A percentile compares a stretch with the other conserved stretches of the same genome.
phyloP scores from a whole-genome alignment of 2,329 filamentous ascomycete species.

The Coniella lustricola region DNA sequence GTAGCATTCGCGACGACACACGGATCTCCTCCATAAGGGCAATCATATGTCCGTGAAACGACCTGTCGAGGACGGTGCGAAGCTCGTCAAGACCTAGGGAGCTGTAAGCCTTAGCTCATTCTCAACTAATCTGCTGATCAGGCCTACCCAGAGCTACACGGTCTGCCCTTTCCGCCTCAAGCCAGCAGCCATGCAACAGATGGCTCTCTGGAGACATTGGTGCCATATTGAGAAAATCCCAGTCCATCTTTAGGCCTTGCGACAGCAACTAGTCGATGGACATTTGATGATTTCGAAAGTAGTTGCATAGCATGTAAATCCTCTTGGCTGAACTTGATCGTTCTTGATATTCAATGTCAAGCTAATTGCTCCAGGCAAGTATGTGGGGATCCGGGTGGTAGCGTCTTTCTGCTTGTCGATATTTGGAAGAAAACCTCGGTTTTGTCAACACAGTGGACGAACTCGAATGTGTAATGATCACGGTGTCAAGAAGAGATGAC shows the following conservation, averaged over 20 bases:
- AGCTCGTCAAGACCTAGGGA: slow-evolving; percentile 40
- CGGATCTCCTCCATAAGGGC: slow-evolving; percentile 42
- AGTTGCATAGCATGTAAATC: no score
- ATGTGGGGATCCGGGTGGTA: neutral
- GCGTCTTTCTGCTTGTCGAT: no score
- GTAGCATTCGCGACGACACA: slow-evolving; percentile 37
- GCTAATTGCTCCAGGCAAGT: neutral
- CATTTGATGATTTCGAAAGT: neutral
- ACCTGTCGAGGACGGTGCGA: slow-evolving; percentile 35
- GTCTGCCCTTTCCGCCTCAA: slow-evolving; percentile 47
- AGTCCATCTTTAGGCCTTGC: slow-evolving; percentile 3
- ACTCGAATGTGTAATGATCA: no score
- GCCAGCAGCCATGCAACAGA: slow-evolving; percentile 45
- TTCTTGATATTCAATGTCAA: slow-evolving; percentile 1
- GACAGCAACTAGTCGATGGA: neutral
- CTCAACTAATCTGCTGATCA: no score
- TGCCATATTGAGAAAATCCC: slow-evolving; percentile 6
- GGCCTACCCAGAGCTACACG: slow-evolving; percentile 28
- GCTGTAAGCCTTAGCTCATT: neutral
- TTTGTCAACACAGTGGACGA: neutral
- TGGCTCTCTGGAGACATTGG: slow-evolving; percentile 19
- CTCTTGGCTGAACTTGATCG: no score
- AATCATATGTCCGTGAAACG: slow-evolving; percentile 39
- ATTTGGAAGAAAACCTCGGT: neutral
- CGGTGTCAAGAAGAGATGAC: neutral